Conservation (phyloP, 495 filamentous ascomycete species). For the Penicillium longicatenatum region DNA sequence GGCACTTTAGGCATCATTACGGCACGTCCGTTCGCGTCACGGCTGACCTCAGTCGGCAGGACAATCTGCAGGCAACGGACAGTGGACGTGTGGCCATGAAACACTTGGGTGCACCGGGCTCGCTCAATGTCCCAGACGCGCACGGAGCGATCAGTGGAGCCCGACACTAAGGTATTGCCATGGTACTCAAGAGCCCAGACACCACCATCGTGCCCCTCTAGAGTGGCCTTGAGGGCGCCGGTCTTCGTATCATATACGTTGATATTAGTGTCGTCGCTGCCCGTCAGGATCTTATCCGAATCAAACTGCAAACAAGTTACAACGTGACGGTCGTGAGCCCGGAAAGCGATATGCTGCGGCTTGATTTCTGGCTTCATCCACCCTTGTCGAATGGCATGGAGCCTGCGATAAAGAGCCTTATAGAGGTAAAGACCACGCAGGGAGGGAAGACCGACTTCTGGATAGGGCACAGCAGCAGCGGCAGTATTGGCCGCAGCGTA, state of each 20-base stretch:
- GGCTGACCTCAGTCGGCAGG: conserved; percentile 78
- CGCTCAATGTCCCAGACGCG: conserved; percentile 96
- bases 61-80: conserved; percentile 96
- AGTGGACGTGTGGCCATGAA: conserved; percentile 96
- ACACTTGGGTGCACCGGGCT: conserved; percentile 88
- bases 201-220: conserved; percentile 93
- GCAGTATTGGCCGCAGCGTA: conserved; percentile 84
- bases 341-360: conserved; percentile 93
- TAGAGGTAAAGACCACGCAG: conserved; percentile 85
- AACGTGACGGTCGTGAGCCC: conserved; percentile 92
- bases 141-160: conserved; percentile 93
- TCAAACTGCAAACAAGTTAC: conserved; percentile 98
- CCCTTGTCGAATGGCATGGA: conserved; percentile 81
- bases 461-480: conserved; percentile 76
- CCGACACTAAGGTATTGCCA: conserved; percentile 91
- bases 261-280: conserved; percentile 96
- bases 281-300: conserved; percentile 95
- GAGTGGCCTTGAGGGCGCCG: conserved; percentile 74
- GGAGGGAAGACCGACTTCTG: conserved; percentile 74
- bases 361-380: conserved; percentile 87
- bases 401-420: conserved; percentile 93
- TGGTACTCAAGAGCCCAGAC: conserved; percentile 98
- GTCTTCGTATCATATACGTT: conserved; percentile 98
- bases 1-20: conserved; percentile 90
- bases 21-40: conserved; percentile 67